These are phyloP conservation scores for Neohortaea acidophila DNA, from an alignment of 495 filamentous ascomycete genomes.

Conservation along the genomic window DNA sequence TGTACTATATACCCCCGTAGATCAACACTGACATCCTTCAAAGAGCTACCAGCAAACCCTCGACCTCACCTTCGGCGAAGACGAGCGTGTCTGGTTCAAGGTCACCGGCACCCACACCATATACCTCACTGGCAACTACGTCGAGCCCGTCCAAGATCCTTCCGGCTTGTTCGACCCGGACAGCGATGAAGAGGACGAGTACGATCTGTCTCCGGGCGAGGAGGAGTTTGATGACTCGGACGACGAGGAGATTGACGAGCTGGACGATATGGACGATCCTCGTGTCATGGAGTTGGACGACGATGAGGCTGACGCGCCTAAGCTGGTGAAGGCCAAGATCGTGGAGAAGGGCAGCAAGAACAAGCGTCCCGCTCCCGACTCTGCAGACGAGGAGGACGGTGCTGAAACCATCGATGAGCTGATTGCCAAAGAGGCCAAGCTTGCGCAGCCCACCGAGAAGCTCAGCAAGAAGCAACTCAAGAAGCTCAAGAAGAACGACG, in stretches of 20 bases:
- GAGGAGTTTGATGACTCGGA: conserved; percentile 53
- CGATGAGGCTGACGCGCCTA: conserved; percentile 62
- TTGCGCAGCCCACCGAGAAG: conserved; percentile 28
- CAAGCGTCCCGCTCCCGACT: conserved; percentile 61
- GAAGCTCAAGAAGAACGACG: conserved; percentile 82
- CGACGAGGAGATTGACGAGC: conserved; percentile 68
- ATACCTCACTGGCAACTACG: conserved; percentile 90
- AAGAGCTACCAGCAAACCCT: conserved; percentile 93
- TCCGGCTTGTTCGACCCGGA: conserved; percentile 42
- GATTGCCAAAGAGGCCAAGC: conserved; percentile 55
- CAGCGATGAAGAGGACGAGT: conserved; percentile 55
- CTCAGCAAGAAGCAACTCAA: conserved; percentile 95
- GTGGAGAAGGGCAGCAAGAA: conserved; percentile 45
- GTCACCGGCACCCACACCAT: conserved; percentile 80
- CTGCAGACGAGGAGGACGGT: conserved; percentile 37
- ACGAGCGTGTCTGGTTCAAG: conserved; percentile 80
- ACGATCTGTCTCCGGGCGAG: conserved; percentile 68
- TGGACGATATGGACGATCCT: conserved; percentile 63
- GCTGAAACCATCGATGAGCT: conserved; percentile 43
- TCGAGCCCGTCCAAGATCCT: conserved; percentile 41
- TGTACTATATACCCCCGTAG: conserved; percentile 1
- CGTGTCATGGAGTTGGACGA: conserved; percentile 73
- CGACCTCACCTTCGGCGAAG: conserved; percentile 72
- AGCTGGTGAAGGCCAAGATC: conserved; percentile 44
- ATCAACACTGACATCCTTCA: conserved; percentile 22